Base-by-base conservation (phyloP, 2,329 filamentous ascomycete genomes). In the Lomentospora prolificans region DNA sequence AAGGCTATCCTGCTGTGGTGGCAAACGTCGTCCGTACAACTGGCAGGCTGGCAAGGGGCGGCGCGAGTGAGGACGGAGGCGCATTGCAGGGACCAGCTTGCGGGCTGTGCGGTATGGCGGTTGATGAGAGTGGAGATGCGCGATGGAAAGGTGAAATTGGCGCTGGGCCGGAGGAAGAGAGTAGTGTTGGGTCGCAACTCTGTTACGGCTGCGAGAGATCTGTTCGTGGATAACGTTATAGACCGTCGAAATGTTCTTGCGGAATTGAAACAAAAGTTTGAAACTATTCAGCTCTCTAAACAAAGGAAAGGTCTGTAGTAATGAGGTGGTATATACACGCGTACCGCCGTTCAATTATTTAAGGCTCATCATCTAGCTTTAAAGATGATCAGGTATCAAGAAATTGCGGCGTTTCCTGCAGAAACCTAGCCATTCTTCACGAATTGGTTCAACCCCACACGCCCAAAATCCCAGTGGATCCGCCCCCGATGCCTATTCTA, bases 11-110 rank as follows among this genome's bases (percentile, higher is more conserved):
- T 3, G 89, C 88, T 56, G 90, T 97, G 56, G 91, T 99, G 61
- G 87, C 91, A 30, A 99, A 99, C 67, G 94, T 99, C 8, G 92
- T 96, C 4, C 83, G 90, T 59, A 99, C 92, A 31, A 86, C 88
- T n/a, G 85, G 84, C 53, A 96, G 95, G 70, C 76, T 97, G 41
- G 75, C 84, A 50, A 71, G 81, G 25, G 65, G 63, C n/a, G 63
- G 56, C 3, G 33, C 31, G 17, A 50, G 36, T 48, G 59, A 56
- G 8, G 44, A 5, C 4, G 56, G 39, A 33, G 30, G 30, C 30
- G 30, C 6, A 12, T 12, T 7, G 30, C 7, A 12, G 12, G 12
- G 30, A 10, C 27, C 55, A 12, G 64, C 64, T 28, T 95, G 90
- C 64, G 76, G 78, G 31, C 67, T 92, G 7, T 95, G 90, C 67